Evolutionary conservation across 805 yeast species (phyloP), one percentile per base, ranked within the genome.

Genomic region (Lachancea meyersii): DNA sequence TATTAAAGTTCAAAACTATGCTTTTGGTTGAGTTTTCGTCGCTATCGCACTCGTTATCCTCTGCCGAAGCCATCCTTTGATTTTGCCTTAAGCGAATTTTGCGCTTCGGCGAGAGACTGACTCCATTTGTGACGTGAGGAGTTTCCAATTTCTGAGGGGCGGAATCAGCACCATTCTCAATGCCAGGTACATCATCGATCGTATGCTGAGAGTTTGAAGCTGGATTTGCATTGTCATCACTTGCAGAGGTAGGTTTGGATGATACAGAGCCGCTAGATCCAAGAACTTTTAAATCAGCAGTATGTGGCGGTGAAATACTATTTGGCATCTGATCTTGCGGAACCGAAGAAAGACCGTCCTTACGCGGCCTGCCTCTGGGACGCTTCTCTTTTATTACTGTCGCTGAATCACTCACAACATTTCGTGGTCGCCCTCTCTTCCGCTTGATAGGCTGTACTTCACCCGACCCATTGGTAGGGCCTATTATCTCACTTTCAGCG

Each of bases 1-100:
- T 30, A 19, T 46, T 46, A 40, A 46, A 46, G 30, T 46, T 39
- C 27, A 46, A 26, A 10, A 46, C 40, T n/a, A 46, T 41, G 28
- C 43, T 43, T 33, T 46, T 46, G 14, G 39, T 46, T n/a, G 43
- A 38, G 23, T 41, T 30, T 3, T 8, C 18, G 20, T 41, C 44
- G 23, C 34, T 31, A 16, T 41, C 44, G 14, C 24, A 8, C 5
- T 38, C 41, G 13, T n/a, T 18, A 24, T 19, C 35, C 16, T 38
- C 41, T 9, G 35, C 14, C 24, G 16, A 8, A 11, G 31, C n/a
- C 16, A 22, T 10, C 23, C 24, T 22, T 18, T 24, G 28, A 16
- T 23, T 38, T 30, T 27, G 28, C 11, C 32, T 31, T 16, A 39
- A 13, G 9, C 34, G 31, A n/a, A 39, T 24, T 18, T 32, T 30